phyloP scores from a whole-genome alignment of 768 basidiomycete genomes.

The Dacryopinax primogenitus region DNA sequence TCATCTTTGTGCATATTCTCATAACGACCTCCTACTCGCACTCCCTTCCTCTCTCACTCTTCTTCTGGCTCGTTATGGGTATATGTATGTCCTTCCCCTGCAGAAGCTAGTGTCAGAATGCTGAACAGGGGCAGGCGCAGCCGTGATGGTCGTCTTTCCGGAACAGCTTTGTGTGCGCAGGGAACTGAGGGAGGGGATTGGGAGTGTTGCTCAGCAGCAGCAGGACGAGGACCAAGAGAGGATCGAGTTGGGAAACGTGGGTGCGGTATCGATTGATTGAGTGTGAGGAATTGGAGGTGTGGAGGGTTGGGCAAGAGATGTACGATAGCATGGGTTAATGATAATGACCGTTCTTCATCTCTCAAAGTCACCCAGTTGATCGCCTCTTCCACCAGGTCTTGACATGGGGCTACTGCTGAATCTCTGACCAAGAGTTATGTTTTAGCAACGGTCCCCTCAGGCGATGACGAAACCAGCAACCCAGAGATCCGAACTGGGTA shows the following conservation, averaged over 20 bases:
- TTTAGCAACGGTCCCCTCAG: too few relatives aligned
- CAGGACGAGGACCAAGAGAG: conserved; percentile 6
- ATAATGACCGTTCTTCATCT: not conserved
- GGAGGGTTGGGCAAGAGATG: not conserved
- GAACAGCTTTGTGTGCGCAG: conserved; percentile 86
- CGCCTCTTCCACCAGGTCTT: too few relatives aligned
- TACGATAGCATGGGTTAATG: not conserved
- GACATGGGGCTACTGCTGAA: too few relatives aligned
- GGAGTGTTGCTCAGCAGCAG: conserved; percentile 8
- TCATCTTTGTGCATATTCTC: conserved; percentile 83
- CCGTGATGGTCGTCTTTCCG: conserved; percentile 62
- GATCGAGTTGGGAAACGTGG: conserved; percentile 12
- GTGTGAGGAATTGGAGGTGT: not conserved
- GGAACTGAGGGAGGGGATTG: conserved; percentile 76
- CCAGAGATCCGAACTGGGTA: too few relatives aligned
- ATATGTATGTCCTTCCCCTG: not conserved
- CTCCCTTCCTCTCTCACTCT: conserved; percentile 71
- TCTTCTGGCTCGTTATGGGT: conserved; percentile 81
- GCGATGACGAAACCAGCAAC: too few relatives aligned
- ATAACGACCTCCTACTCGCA: conserved; percentile 86
- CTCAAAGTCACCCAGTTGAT: too few relatives aligned
- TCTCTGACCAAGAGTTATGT: too few relatives aligned
- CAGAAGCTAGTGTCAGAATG: too few relatives aligned
- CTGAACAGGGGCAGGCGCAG: conserved; percentile 52
- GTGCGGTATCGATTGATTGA: not conserved